phyloP scores from a whole-genome alignment of 805 yeast genomes.

The Wickerhamiella kurtzmanii region DNA sequence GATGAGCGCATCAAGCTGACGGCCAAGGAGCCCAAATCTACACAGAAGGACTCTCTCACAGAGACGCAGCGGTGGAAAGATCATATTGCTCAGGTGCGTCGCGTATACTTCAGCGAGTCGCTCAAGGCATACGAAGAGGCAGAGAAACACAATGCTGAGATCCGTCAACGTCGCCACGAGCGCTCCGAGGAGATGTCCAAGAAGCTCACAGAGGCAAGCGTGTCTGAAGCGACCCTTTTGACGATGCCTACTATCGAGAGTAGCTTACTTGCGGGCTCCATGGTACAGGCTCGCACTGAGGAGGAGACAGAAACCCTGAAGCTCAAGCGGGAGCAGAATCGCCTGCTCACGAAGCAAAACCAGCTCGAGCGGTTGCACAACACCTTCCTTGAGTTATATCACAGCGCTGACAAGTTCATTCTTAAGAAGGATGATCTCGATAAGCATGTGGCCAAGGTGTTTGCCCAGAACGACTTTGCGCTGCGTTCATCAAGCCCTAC shows the following conservation, averaged over 20 bases:
- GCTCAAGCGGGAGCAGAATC: slow-evolving; percentile 54
- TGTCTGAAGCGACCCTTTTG: slow-evolving; percentile 37
- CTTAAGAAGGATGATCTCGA: slow-evolving; percentile 13
- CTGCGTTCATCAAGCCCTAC: background rate
- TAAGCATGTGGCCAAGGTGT: slow-evolving; percentile 6
- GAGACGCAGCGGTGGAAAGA: slow-evolving; percentile 33
- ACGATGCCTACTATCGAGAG: slow-evolving; percentile 72
- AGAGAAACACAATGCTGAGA: slow-evolving; percentile 30
- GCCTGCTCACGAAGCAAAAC: slow-evolving; percentile 40
- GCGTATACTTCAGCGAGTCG: slow-evolving; percentile 54
- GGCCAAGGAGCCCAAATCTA: slow-evolving; percentile 32
- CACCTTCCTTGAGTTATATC: slow-evolving; percentile 55
- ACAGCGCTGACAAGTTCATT: slow-evolving; percentile 12
- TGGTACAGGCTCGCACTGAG: slow-evolving; percentile 57
- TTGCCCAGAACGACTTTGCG: background rate
- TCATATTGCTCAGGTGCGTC: slow-evolving; percentile 51
- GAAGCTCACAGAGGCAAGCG: slow-evolving; percentile 21
- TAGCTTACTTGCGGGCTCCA: slow-evolving; percentile 40
- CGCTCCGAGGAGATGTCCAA: slow-evolving; percentile 24
- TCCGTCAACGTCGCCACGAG: slow-evolving; percentile 28
- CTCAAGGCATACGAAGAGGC: slow-evolving; percentile 41
- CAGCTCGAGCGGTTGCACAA: slow-evolving; percentile 41
- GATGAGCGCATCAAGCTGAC: slow-evolving; percentile 43
- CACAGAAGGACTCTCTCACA: slow-evolving; percentile 15
- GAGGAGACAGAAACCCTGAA: slow-evolving; percentile 48